Base-by-base conservation (phyloP, 345 rosid genomes). In the Stellera chamaejasme region DNA sequence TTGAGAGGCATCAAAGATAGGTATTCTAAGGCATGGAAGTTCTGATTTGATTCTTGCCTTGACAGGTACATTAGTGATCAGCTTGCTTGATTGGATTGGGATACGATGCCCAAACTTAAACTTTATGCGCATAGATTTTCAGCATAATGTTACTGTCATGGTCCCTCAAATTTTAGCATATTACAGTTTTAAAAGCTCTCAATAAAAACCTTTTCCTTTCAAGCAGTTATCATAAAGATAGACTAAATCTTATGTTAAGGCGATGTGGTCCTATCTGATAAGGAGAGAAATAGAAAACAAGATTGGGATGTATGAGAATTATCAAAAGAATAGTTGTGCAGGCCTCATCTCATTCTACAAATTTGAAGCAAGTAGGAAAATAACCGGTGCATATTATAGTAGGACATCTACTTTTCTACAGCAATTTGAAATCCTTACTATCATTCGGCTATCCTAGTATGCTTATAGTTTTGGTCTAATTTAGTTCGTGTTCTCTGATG, bases 181-280 rank as follows among this genome's bases (percentile, higher is more conserved):
- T 15, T 55, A 55, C 66, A 65, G 63, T 62, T 58, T 62, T 16
- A 41, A 15, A 51, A 55, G 44, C 27, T 58, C 36, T 54, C 45
- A 3, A 2, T 8, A 8, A 32, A 27, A 36, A 60, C 27, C 52
- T 55, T 32, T 48, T 43, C 28, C 16, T 13, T 64, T 36, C 46
- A 10, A 5, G 41, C 23, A 41, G 60, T 56, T 27, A 15, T 52
- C 5, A 49, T 45, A 27, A 44, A 41, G 74, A 66, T 55, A 51
- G 28, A 27, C 10, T 56, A 67, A 70, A 65, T 63, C 65, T 63
- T 66, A 57, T 48, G 7, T 2, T 52, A 10, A 63, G 69, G 32
- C 14, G 50, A 23, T 19, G 69, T 63, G 75, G 70, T 63, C 77
- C 70, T 41, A 15, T 54, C 6, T 44, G 9, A 10, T 2, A 54